Conservation (phyloP, 108 stramenopile genomes). For the Skeletonema costatum region DNA sequence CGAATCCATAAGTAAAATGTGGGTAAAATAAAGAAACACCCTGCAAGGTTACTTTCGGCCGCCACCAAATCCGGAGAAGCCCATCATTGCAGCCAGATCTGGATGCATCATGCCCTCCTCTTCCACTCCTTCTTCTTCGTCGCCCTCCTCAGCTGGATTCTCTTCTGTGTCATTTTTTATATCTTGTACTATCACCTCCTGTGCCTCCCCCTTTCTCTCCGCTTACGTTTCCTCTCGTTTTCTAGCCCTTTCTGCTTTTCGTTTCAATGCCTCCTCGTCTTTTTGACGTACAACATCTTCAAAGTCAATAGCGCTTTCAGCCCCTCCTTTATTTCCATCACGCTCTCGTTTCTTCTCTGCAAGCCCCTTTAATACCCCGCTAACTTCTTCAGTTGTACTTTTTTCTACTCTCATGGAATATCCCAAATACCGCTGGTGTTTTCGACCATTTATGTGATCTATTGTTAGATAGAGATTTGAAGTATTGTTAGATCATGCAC, state of each 20-base stretch:
- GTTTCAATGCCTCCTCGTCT: slow-evolving; percentile 64
- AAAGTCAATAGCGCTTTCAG: slow-evolving; percentile 37
- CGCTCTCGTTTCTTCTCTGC: slow-evolving; percentile 48
- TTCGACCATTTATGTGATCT: slow-evolving; percentile 96
- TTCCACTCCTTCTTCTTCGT: slow-evolving; percentile 68
- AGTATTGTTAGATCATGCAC: too few relatives aligned
- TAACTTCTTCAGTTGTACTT: slow-evolving; percentile 81
- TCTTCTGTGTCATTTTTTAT: slow-evolving; percentile 31
- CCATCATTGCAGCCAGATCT: slow-evolving; percentile 94
- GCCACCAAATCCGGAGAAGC: slow-evolving; percentile 89
- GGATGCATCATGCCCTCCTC: slow-evolving; percentile 77
- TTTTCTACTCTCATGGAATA: slow-evolving; percentile 94
- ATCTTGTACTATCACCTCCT: background rate
- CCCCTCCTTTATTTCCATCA: slow-evolving; percentile 9
- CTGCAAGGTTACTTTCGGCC: slow-evolving; percentile 20
- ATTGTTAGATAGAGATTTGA: too few relatives aligned
- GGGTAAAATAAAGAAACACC: background rate
- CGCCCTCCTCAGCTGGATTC: slow-evolving; percentile 13
- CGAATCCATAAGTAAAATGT: background rate
- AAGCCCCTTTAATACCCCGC: slow-evolving; percentile 44
- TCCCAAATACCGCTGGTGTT: slow-evolving; percentile 94
- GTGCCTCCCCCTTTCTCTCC: slow-evolving; percentile 44
- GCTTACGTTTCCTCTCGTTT: slow-evolving; percentile 71
- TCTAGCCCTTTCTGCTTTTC: slow-evolving; percentile 72
- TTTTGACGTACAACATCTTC: slow-evolving; percentile 72